Evolutionary conservation across 768 basidiomycete genomes (phyloP).

Genomic region (Fomitopsis serialis): DNA sequence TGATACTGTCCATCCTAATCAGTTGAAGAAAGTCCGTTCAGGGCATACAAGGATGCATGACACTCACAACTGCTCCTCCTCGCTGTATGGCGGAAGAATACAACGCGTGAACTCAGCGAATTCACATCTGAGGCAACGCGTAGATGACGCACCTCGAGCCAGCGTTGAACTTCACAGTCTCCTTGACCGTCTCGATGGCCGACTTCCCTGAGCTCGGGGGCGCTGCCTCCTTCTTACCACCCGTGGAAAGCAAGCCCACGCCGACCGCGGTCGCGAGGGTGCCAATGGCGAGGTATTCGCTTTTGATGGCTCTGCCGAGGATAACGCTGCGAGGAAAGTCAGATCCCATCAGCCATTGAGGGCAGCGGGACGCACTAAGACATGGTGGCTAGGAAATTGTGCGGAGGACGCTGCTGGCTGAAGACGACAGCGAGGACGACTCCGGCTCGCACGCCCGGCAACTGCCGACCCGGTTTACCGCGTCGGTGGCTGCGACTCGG

Average conservation of each 20-base stretch:
- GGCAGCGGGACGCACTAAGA: slow-evolving; percentile 34
- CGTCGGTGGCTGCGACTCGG: not conserved
- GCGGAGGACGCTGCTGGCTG: slow-evolving; percentile 2
- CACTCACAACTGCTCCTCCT: slow-evolving; percentile 83
- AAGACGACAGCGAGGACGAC: not conserved
- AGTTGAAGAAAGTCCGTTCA: slow-evolving; percentile 33
- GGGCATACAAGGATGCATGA: slow-evolving; percentile 6
- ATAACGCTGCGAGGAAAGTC: slow-evolving; percentile 46
- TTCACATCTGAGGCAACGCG: slow-evolving; percentile 1
- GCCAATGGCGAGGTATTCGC: slow-evolving; percentile 73
- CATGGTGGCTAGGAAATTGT: slow-evolving; percentile 27
- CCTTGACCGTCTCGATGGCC: slow-evolving; percentile 52
- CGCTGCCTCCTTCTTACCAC: slow-evolving; percentile 49
- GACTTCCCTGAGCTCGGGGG: slow-evolving; percentile 23
- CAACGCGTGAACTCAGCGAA: not conserved
- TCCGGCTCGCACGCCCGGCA: not conserved
- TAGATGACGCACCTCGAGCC: slow-evolving; percentile 55
- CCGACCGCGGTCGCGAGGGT: slow-evolving; percentile 55
- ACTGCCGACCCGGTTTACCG: not conserved
- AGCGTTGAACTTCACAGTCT: slow-evolving; percentile 58
- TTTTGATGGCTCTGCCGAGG: slow-evolving; percentile 75
- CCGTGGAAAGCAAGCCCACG: slow-evolving; percentile 45
- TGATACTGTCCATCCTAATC: slow-evolving; percentile 61
- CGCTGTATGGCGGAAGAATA: slow-evolving; percentile 35
- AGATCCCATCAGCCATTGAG: not conserved